Base-by-base conservation (phyloP, 352 stramenopile species). In the Pythium brassicae region DNA sequence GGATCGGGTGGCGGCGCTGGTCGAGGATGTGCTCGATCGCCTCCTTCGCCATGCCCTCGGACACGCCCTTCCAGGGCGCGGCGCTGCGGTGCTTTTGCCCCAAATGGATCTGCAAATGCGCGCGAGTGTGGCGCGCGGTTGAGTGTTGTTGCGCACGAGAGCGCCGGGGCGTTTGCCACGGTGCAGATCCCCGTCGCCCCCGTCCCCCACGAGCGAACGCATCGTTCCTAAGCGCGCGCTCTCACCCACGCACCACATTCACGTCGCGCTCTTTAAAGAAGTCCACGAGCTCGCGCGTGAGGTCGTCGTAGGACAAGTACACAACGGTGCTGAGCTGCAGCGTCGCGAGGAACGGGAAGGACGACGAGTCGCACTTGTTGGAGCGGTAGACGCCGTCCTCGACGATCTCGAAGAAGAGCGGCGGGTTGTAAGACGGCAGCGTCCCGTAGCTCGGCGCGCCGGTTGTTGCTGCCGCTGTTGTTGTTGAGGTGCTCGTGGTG, bases 361-460 rank as follows among this genome's bases (percentile, higher is more conserved):
- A 90, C 27, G 81, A 89, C 53, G 78, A 68, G 59, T 94, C 84
- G 68, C 81, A 94, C 58, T 92, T 94, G 77, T 94, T 94, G 58
- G 78, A 89, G 42, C 78, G 76, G 48, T 87, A 94, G 19, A 94
- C 84, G 49, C 85, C 72, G 57, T 90, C 76, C 62, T 92, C 84
- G 45, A 94, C 84, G 58, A 94, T 92, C 68, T 92, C 84, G 57
- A 92, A 94, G 76, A 88, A 94, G 56, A 89, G 68, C 57, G 84
- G 84, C 52, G 84, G 82, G 62, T 92, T 94, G 61, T 92, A 66
- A 26, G 81, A 87, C 52, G 81, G 80, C 55, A 92, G 69, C 61
- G 76, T 83, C 32, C 62, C 69, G 40, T 85, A 79, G 40, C 76
- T 61, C 25, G 71, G 62, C 23, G 66, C 57, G 27, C 63, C 51